Evolutionary conservation across 2,329 filamentous ascomycete species (phyloP).

Genomic region (Aspergillus versicolor): DNA sequence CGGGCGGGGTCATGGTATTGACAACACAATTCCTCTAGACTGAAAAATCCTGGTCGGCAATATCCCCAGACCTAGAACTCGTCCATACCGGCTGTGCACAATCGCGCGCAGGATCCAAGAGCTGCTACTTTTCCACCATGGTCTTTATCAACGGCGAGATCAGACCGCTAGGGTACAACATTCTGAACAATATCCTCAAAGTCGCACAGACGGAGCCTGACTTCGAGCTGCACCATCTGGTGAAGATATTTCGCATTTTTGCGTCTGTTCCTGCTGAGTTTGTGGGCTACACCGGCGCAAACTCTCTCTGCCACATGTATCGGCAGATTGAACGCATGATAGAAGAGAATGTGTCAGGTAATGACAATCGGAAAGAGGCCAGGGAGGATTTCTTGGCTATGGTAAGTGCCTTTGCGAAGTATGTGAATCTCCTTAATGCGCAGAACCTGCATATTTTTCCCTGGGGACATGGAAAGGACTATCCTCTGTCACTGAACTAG

Average conservation of each 20-base stretch:
- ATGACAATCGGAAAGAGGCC: neutral
- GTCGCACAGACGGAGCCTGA: neutral
- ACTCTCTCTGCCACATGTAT: neutral
- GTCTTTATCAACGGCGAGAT: neutral
- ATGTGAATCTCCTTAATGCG: neutral
- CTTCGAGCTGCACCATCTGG: neutral
- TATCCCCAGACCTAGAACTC: neutral
- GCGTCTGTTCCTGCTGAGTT: neutral
- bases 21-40: neutral
- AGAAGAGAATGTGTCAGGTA: neutral
- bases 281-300: neutral
- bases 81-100: neutral
- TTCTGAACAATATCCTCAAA: neutral
- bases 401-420: neutral
- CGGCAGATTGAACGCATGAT: neutral
- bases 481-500: neutral
- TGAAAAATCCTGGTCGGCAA: neutral
- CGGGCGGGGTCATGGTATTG: too few relatives aligned
- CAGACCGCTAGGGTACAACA: neutral
- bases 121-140: neutral
- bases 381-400: neutral
- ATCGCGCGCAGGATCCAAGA: neutral
- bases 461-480: neutral
- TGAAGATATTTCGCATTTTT: neutral
- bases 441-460: neutral